These are phyloP conservation scores for Populus hybrid DNA, from an alignment of 441 rosid species.

Conservation along the genomic window DNA sequence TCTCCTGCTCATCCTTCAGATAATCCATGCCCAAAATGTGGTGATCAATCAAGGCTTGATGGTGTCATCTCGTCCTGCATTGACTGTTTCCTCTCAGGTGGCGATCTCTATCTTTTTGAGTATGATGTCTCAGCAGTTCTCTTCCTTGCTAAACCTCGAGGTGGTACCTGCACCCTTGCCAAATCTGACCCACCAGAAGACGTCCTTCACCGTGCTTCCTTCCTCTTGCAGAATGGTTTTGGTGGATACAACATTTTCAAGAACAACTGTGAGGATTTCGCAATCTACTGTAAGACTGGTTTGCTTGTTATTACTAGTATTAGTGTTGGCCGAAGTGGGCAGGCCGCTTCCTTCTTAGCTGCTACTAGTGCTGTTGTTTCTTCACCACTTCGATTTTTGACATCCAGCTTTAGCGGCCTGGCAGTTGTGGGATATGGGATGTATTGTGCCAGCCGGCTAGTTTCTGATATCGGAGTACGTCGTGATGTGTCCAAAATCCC, in stretches of 20 bases:
- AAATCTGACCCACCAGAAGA: conserved; percentile 54
- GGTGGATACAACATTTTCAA: conserved; percentile 57
- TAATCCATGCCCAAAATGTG: conserved; percentile 57
- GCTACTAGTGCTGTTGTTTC: conserved; percentile 42
- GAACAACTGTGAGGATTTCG: conserved; percentile 89
- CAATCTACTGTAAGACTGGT: conserved; percentile 82
- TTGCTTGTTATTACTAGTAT: conserved; percentile 40
- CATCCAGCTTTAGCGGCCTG: conserved; percentile 48
- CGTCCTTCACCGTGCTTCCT: conserved; percentile 53
- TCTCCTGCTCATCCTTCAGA: conserved; percentile 36
- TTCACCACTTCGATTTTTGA: conserved; percentile 42
- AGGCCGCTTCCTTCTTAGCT: conserved; percentile 57
- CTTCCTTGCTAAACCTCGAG: conserved; percentile 68
- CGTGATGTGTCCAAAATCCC: conserved; percentile 47
- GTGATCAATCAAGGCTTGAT: conserved; percentile 38
- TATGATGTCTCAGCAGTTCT: conserved; percentile 46
- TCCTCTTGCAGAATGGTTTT: conserved; percentile 60
- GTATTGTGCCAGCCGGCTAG: conserved; percentile 47
- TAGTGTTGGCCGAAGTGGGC: conserved; percentile 73
- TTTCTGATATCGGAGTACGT: conserved; percentile 61
- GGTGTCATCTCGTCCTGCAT: conserved; percentile 76
- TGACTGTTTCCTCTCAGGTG: conserved; percentile 69
- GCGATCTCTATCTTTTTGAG: conserved; percentile 58
- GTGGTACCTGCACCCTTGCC: conserved; percentile 84
- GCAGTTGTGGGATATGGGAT: conserved; percentile 43